Evolutionary conservation across 768 basidiomycete species (phyloP).

Genomic region (Kwoniella shandongensis): DNA sequence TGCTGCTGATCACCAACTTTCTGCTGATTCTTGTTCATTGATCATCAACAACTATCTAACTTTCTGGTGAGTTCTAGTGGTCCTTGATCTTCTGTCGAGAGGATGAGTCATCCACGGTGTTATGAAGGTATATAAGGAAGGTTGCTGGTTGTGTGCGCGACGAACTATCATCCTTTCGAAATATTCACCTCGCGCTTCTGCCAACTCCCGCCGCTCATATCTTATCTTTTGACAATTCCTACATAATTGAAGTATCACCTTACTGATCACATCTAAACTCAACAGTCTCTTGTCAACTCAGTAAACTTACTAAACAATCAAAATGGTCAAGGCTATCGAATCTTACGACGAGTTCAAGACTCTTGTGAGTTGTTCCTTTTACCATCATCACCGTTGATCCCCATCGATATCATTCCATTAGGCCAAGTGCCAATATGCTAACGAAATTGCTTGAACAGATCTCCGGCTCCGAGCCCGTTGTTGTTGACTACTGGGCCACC

Average conservation of each 20-base stretch:
- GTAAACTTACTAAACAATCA: conserved; percentile 6
- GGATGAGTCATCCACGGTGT: neutral
- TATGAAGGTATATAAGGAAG: neutral
- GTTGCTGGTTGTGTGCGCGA: too few relatives aligned
- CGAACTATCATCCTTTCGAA: neutral
- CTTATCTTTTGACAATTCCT: too few relatives aligned
- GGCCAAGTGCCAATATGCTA: neutral
- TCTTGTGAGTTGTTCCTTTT: conserved; percentile 33
- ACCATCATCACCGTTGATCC: neutral
- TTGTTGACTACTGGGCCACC: conserved; percentile 52
- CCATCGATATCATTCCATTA: neutral
- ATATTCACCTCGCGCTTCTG: neutral
- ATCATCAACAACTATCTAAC: neutral
- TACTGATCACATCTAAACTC: neutral
- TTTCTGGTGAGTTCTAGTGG: neutral
- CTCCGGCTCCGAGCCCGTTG: conserved; percentile 39
- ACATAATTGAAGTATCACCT: neutral
- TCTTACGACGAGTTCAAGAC: conserved; percentile 46
- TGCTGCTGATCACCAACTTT: neutral
- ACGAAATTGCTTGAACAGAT: conserved; percentile 27
- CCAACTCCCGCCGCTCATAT: too few relatives aligned
- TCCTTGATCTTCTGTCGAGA: neutral
- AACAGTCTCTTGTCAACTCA: neutral
- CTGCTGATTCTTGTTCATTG: neutral
- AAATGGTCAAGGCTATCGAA: conserved; percentile 52